These are phyloP conservation scores for Zygotorulaspora danielsina DNA, from an alignment of 805 yeast genomes.

Conservation along the genomic window DNA sequence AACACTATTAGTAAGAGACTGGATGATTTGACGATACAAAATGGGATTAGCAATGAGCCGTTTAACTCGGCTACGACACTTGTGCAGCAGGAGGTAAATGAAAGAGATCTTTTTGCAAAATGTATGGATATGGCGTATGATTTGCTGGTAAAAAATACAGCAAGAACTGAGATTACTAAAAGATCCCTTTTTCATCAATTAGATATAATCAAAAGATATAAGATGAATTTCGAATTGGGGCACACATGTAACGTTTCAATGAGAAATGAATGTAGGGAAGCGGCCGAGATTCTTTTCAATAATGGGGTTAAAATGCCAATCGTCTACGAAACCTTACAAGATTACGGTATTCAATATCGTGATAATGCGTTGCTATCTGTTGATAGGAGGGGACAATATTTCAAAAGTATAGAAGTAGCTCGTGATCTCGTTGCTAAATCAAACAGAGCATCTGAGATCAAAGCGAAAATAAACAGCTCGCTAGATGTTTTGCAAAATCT, in stretches of 20 bases:
- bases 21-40: constrained; percentile 10
- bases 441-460: constrained; percentile 17
- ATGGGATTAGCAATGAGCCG: not conserved
- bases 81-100: not conserved
- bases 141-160: constrained; percentile 16
- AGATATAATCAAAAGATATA: constrained; percentile 17
- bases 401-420: constrained; percentile 30
- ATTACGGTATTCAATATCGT: constrained; percentile 25
- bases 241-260: constrained; percentile 7
- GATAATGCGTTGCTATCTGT: constrained; percentile 14
- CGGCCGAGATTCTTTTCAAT: constrained; percentile 24
- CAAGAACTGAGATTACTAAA: constrained; percentile 22
- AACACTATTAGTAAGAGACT: constrained; percentile 16
- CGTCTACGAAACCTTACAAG: constrained; percentile 28
- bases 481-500: constrained; percentile 22
- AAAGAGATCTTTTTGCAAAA: constrained; percentile 16
- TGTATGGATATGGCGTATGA: constrained; percentile 23
- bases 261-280: constrained; percentile 19
- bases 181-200: constrained; percentile 17
- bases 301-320: constrained; percentile 33
- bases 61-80: not conserved
- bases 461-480: constrained; percentile 18
- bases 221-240: constrained; percentile 19
- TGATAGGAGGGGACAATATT: constrained; percentile 27
- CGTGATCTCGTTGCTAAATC: constrained; percentile 26